A percentile compares a stretch with the other conserved stretches of the same genome.
phyloP scores from a whole-genome alignment of 192 early-diverging fungal genomes.

The Entophlyctis luteolus region DNA sequence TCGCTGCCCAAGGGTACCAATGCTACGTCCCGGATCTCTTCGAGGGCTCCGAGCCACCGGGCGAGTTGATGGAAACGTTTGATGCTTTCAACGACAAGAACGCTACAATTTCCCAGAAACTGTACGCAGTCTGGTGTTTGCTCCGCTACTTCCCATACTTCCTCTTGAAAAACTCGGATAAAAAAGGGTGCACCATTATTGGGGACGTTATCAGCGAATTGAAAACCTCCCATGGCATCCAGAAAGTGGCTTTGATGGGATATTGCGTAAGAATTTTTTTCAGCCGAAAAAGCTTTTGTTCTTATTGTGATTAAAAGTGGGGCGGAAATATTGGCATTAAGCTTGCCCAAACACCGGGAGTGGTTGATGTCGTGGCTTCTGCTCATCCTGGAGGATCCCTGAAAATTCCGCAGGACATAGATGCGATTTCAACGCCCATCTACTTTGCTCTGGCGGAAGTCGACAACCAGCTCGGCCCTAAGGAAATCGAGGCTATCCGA shows the following conservation, averaged over 20 bases:
- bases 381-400: conserved; percentile 18
- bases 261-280: conserved; percentile 15
- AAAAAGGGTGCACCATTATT: background rate
- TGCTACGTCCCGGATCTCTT: conserved; percentile 25
- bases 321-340: conserved; percentile 12
- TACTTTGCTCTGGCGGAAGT: background rate
- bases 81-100: background rate
- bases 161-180: background rate
- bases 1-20: conserved; percentile 20
- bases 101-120: background rate
- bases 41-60: conserved; percentile 15
- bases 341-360: background rate
- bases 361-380: conserved; percentile 7
- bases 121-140: background rate
- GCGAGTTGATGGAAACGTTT: background rate
- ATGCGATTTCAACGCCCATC: conserved; percentile 1
- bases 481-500: background rate
- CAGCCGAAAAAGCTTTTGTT: too few species aligned
- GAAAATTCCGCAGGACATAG: conserved; percentile 5
- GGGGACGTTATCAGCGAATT: conserved; percentile 9
- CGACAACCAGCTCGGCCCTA: background rate
- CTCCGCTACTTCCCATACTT: conserved; percentile 7
- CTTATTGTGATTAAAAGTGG: background rate
- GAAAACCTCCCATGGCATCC: background rate
- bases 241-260: conserved; percentile 6